Percentiles rank a stretch among this genome's conserved stretches.
Conservation (phyloP, 192 early-diverging fungal species). For the Coemansia sp. region DNA sequence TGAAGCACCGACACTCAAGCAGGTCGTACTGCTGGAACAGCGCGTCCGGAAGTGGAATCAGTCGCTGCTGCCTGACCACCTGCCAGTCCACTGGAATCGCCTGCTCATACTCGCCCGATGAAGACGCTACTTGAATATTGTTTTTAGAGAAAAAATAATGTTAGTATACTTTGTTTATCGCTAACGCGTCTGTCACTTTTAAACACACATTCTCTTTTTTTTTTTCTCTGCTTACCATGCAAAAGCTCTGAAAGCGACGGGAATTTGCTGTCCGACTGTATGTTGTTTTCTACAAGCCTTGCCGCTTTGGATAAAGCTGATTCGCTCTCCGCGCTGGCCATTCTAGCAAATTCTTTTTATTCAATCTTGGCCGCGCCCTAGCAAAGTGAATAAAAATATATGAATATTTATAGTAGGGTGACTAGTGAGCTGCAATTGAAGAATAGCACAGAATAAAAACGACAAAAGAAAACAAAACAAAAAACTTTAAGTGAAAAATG, state of each 20-base stretch:
- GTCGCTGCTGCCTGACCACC: constrained; percentile 59
- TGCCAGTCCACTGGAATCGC: constrained; percentile 52
- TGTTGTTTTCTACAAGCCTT: constrained; percentile 30
- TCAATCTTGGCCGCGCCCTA: not conserved
- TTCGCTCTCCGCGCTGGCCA: not conserved
- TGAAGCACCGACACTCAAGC: constrained; percentile 74
- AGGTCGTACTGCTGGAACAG: constrained; percentile 75
- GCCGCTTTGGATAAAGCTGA: constrained; percentile 15
- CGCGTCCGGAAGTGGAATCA: constrained; percentile 69
- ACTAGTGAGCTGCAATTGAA: not conserved
- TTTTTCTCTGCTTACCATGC: constrained; percentile 36
- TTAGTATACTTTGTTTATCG: constrained; percentile 1
- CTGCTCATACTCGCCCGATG: constrained; percentile 54
- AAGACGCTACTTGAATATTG: constrained; percentile 41
- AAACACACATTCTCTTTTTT: not conserved
- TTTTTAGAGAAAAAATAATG: constrained; percentile 7
- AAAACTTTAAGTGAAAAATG: not conserved
- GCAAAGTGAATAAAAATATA: no score
- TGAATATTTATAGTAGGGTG: no score
- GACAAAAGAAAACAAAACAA: not conserved
- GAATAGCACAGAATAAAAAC: not conserved
- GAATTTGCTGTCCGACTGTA: constrained; percentile 44
- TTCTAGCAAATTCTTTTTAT: constrained; percentile 4
- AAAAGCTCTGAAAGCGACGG: constrained; percentile 46
- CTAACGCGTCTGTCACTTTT: not conserved